phyloP scores from a whole-genome alignment of 2,329 filamentous ascomycete genomes.

The Chaetomium olivaceum region DNA sequence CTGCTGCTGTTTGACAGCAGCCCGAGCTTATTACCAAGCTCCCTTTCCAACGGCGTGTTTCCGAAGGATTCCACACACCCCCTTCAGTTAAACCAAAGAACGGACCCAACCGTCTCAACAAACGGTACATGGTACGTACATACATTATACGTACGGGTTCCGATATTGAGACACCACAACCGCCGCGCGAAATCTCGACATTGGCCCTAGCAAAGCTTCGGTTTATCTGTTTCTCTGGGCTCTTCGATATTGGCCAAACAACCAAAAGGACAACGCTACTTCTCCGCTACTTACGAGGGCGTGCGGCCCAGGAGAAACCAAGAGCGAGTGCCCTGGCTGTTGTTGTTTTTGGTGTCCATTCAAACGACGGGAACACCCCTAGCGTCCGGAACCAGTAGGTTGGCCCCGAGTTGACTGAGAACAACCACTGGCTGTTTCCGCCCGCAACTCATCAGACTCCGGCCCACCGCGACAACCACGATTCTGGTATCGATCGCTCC shows the following conservation, averaged over 20 bases:
- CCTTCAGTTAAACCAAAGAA: slow-evolving; percentile 4
- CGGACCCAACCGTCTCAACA: slow-evolving; percentile 7
- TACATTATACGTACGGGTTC: not conserved
- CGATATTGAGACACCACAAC: slow-evolving; percentile 11
- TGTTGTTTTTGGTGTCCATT: slow-evolving; percentile 37
- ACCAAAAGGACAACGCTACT: not conserved
- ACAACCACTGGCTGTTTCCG: slow-evolving; percentile 44
- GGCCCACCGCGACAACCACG: slow-evolving; percentile 30
- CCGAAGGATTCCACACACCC: not conserved
- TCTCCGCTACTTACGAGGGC: slow-evolving; percentile 11
- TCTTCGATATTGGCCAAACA: slow-evolving; percentile 15
- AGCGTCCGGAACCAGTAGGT: slow-evolving; percentile 43
- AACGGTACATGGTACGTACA: not conserved
- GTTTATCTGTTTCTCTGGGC: slow-evolving; percentile 10
- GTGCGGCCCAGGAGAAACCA: slow-evolving; percentile 21
- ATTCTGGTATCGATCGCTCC: slow-evolving; percentile 34
- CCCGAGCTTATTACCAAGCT: not conserved
- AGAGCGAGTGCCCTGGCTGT: slow-evolving; percentile 35
- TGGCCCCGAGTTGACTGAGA: slow-evolving; percentile 37
- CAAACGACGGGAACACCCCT: slow-evolving; percentile 37
- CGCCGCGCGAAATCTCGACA: slow-evolving; percentile 18
- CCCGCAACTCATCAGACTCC: slow-evolving; percentile 39
- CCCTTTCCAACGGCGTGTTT: not conserved
- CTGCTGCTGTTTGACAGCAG: not conserved
- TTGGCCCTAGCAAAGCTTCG: slow-evolving; percentile 7